Conservation (phyloP, 1,139 yeast species). For the Yamadazyma pseudoaaseri region DNA sequence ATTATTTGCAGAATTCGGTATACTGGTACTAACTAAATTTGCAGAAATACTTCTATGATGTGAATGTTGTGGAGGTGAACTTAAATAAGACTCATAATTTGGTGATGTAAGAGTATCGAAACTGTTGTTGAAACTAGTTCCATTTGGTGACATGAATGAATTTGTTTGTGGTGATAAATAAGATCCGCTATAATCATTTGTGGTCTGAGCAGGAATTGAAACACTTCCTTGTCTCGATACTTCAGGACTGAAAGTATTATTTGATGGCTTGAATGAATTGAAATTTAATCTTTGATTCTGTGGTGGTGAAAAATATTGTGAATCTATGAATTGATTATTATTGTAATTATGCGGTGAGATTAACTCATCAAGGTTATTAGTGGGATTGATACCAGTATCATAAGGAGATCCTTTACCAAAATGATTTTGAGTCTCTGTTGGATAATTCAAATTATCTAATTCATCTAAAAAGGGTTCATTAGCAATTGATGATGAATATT, state of each 20-base stretch:
- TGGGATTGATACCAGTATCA: slow-evolving; percentile 6
- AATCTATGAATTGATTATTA: slow-evolving; percentile 26
- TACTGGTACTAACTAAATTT: slow-evolving; percentile 22
- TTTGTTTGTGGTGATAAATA: slow-evolving; percentile 28
- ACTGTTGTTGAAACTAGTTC: slow-evolving; percentile 21
- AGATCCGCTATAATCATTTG: slow-evolving; percentile 21
- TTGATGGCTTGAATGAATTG: slow-evolving; percentile 5
- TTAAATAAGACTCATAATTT: slow-evolving; percentile 28
- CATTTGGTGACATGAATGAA: slow-evolving; percentile 23
- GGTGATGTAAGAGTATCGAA: slow-evolving; percentile 33
- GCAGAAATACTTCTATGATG: slow-evolving; percentile 8
- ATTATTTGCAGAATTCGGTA: slow-evolving; percentile 21
- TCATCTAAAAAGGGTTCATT: slow-evolving; percentile 40
- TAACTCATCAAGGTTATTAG: slow-evolving; percentile 33
- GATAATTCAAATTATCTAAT: slow-evolving; percentile 21
- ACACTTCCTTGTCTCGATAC: slow-evolving; percentile 34
- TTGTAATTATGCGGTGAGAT: slow-evolving; percentile 30
- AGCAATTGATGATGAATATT: slow-evolving; percentile 15
- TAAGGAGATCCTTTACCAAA: slow-evolving; percentile 3
- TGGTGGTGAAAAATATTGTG: slow-evolving; percentile 46
- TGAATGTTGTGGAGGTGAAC: slow-evolving; percentile 33
- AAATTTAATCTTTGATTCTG: slow-evolving; percentile 16
- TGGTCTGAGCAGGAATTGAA: slow-evolving; percentile 22
- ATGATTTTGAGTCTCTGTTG: slow-evolving; percentile 8
- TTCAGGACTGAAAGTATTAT: slow-evolving; percentile 28